A percentile compares a stretch with the other conserved stretches of the same genome.
These are phyloP conservation scores for Zychaea mexicana DNA, from an alignment of 371 early-diverging fungal species.

Conservation along the genomic window DNA sequence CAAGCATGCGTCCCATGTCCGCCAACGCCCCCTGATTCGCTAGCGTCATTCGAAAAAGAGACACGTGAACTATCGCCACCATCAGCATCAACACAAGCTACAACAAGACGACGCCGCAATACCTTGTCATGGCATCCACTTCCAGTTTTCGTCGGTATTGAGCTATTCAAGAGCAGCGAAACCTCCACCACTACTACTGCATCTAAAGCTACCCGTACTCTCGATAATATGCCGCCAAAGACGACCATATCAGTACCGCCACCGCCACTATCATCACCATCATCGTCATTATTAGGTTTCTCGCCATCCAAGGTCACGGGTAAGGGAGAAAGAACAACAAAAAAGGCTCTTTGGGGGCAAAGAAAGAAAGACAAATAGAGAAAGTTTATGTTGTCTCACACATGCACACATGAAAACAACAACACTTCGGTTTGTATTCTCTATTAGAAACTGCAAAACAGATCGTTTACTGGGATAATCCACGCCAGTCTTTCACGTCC, in stretches of 20 bases:
- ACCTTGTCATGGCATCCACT: background rate
- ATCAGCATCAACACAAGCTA: background rate
- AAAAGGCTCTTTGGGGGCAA: no score
- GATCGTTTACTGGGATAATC: background rate
- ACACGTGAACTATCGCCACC: background rate
- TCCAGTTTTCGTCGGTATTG: constrained; percentile 1
- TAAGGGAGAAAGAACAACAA: no score
- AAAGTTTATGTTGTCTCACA: no score
- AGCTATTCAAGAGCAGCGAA: background rate
- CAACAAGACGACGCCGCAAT: background rate
- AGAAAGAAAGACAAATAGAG: background rate
- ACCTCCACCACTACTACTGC: background rate
- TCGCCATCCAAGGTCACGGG: no score
- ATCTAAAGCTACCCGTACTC: no score
- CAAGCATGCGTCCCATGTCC: background rate
- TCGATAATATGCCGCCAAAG: background rate
- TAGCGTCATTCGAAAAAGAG: background rate
- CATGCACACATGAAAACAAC: no score
- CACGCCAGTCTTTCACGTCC: background rate
- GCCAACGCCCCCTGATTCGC: constrained; percentile 4
- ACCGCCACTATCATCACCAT: no score
- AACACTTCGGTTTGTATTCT: no score
- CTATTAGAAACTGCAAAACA: background rate
- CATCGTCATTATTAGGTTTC: no score
- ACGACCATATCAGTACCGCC: no score